Conservation (phyloP, 139 green algal species). For the Ettlia oleoabundans region DNA sequence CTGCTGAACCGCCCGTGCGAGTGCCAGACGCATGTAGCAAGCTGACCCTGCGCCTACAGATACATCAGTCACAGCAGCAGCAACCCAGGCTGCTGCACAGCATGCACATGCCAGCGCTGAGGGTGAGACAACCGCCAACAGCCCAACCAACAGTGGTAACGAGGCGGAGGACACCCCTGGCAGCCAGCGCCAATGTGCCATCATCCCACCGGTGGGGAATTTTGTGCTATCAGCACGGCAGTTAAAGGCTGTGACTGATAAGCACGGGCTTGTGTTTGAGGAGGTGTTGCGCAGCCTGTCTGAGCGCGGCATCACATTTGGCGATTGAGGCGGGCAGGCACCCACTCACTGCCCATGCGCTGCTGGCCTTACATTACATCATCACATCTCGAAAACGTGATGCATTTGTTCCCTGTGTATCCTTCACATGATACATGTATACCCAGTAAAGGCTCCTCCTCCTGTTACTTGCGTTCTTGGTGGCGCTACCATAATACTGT, state of each 20-base stretch:
- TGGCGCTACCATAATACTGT: too few relatives aligned
- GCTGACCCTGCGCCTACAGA: not conserved
- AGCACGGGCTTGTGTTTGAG: conserved; percentile 5
- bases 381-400: too few relatives aligned
- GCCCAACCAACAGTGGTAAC: not conserved
- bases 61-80: not conserved
- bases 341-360: too few relatives aligned
- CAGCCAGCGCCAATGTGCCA: not conserved
- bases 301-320: not conserved
- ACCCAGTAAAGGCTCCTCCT: too few relatives aligned
- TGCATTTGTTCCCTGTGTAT: not conserved
- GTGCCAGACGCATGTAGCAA: not conserved
- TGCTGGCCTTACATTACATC: not conserved
- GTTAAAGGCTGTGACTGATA: conserved; percentile 2
- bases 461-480: not conserved
- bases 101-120: not conserved
- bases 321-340: not conserved
- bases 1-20: not conserved
- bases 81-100: not conserved
- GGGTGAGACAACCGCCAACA: not conserved
- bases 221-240: not conserved
- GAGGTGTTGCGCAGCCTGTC: not conserved
- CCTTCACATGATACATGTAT: too few relatives aligned
- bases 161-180: not conserved
- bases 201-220: not conserved